Conservation (phyloP, 768 basidiomycete species). For the Boletus insuetus region DNA sequence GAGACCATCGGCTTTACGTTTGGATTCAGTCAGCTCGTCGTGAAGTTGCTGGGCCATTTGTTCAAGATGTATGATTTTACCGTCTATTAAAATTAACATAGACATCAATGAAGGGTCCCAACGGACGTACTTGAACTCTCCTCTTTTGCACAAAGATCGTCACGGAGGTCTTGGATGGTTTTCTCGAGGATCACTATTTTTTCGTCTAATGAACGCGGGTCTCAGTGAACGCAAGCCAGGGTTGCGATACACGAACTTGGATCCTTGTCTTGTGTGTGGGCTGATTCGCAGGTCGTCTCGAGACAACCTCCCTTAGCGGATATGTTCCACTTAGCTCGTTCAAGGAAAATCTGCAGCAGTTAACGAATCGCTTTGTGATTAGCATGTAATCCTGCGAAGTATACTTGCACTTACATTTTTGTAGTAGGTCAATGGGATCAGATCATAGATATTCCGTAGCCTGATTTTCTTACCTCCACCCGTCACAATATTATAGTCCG, state of each 20-base stretch:
- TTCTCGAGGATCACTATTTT: background rate
- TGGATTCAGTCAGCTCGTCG: background rate
- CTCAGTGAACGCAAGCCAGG: background rate
- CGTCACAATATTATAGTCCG: background rate
- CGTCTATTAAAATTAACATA: background rate
- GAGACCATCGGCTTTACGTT: background rate
- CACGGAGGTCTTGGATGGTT: background rate
- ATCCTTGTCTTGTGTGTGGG: background rate
- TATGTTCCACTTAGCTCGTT: background rate
- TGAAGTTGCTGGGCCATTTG: background rate
- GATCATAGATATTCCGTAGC: background rate
- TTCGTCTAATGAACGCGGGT: background rate
- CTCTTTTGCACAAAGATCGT: background rate
- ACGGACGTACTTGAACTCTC: background rate
- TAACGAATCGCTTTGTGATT: background rate
- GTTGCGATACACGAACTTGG: background rate
- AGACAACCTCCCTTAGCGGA: background rate
- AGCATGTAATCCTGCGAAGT: background rate
- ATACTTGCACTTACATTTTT: background rate
- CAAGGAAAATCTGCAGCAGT: background rate
- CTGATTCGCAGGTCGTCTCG: background rate
- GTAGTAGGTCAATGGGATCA: background rate
- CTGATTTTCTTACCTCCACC: conserved; percentile 1
- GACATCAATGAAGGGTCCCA: background rate
- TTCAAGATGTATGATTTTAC: background rate